Percentiles rank a stretch among this genome's conserved stretches.
phyloP scores from a whole-genome alignment of 1,284 basidiomycete genomes.

The Heliocybe sulcata region DNA sequence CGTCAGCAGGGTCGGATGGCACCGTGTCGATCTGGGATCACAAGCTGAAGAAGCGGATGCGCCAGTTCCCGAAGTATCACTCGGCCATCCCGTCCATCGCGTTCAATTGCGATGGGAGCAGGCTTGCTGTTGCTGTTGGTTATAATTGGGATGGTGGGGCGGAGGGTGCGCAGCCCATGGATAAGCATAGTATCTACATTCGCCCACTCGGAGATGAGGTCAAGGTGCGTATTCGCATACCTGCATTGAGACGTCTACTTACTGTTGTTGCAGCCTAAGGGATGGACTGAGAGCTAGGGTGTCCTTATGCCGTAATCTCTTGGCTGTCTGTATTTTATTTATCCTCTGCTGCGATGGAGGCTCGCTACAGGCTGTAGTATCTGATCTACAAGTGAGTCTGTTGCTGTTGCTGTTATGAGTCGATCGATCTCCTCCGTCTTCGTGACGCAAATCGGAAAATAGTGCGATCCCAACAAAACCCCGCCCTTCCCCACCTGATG shows the following conservation, averaged over 20 bases:
- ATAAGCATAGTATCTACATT: conserved; percentile 28
- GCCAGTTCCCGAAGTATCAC: conserved; percentile 80
- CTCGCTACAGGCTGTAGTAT: too few relatives aligned
- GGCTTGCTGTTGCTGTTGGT: conserved; percentile 75
- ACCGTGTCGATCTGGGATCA: conserved; percentile 96
- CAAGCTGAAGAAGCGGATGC: conserved; percentile 90
- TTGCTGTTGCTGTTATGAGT: too few relatives aligned
- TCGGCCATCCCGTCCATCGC: conserved; percentile 67
- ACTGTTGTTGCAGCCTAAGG: conserved; percentile 8
- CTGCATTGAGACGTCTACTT: neutral
- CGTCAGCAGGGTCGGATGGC: conserved; percentile 88
- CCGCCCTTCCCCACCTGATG: too few relatives aligned
- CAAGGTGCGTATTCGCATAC: conserved; percentile 31
- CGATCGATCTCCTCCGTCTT: too few relatives aligned
- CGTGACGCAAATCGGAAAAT: too few relatives aligned
- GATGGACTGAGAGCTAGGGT: conserved; percentile 8
- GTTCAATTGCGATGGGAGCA: conserved; percentile 80
- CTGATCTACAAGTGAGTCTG: too few relatives aligned
- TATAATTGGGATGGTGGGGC: conserved; percentile 88
- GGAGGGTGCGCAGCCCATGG: conserved; percentile 46
- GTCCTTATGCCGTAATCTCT: too few relatives aligned
- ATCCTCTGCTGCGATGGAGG: too few relatives aligned
- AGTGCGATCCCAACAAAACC: too few relatives aligned
- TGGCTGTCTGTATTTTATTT: too few relatives aligned
- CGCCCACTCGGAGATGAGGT: conserved; percentile 42